A percentile compares a stretch with the other conserved stretches of the same genome.
phyloP scores from a whole-genome alignment of 352 stramenopile species.

The Nothophytophthora sp. region DNA sequence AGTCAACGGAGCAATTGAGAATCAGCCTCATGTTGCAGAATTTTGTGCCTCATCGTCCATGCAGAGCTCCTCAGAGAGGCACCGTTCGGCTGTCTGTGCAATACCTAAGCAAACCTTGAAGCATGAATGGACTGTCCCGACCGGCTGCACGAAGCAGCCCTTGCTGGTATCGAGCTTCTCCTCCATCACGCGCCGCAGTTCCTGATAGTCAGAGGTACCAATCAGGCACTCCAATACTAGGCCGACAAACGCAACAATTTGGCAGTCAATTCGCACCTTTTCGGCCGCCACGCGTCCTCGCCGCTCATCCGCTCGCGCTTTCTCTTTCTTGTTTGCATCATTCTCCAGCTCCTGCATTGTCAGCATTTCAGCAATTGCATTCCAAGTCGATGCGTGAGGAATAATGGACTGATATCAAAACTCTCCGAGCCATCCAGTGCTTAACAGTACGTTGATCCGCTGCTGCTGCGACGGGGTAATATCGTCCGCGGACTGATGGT shows the following conservation, averaged over 20 bases:
- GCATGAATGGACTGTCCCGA: conserved; percentile 78
- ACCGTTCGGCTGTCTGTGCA: neutral
- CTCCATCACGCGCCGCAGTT: conserved; percentile 70
- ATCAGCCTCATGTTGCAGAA: neutral
- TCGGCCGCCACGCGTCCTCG: conserved; percentile 66
- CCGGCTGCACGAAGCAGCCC: conserved; percentile 75
- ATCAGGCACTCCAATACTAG: conserved; percentile 4
- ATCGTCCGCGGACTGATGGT: neutral
- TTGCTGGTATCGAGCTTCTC: conserved; percentile 78
- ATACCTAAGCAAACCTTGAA: conserved; percentile 69
- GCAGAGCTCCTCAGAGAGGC: neutral
- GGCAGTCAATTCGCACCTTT: no score
- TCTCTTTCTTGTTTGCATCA: conserved; percentile 49
- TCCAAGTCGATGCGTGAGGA: neutral
- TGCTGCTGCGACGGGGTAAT: neutral
- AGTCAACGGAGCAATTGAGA: conserved; percentile 1
- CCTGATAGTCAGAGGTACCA: conserved; percentile 24
- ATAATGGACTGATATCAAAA: neutral
- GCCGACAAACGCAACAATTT: no score
- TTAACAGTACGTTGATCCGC: conserved; percentile 21
- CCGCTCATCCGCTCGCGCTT: conserved; percentile 59
- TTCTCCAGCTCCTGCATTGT: conserved; percentile 33
- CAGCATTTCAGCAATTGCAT: conserved; percentile 4
- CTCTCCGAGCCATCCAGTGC: no score
- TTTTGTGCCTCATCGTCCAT: no score